Base-by-base conservation (phyloP, 495 filamentous ascomycete species). In the Venustampulla echinocandica region DNA sequence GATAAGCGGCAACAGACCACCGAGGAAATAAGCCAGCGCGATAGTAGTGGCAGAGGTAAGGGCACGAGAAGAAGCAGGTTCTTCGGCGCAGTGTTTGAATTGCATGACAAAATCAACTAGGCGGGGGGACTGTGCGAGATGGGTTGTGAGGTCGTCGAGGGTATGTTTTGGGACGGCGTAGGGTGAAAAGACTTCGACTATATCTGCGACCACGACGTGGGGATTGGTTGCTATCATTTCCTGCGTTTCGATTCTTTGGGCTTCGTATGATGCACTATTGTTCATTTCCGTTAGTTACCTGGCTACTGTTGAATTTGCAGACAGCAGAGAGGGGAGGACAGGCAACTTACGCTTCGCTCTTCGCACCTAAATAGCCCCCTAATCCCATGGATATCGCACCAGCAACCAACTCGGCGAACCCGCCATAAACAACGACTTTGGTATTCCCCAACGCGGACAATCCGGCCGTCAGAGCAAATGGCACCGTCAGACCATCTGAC, bases 311-410 rank as follows among this genome's bases (percentile, higher is more conserved):
- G 7, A 6, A 6, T 35, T 35, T 35, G 33, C 4, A 35, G 33
- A 35, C 13, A 30, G 27, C 27, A 30, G 27, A 46, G 22, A 19
- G 40, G 3, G 25, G n/a, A 14, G 4, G 15, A 4, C 1, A 43
- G 44, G 9, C 28, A 46, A 64, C 69, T 61, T 57, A 82, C 71
- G 69, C 70, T 66, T 88, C 84, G 32, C 80, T 80, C 53, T 80
- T 79, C 0, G 84, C 81, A 10, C 82, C 82, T 2, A 92, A 68
- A 48, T 76, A 85, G 20, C 79, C 81, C 19, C 81, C 75, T 4
- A 85, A 69, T 3, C 81, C 81, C 81, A 85, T 85, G 14, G 76
- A 81, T 48, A 85, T 81, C 20, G 76, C 71, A 24, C 81, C 80
- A 10, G 74, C 75, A 50, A 80, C 74, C 18, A 84, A 69, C 62